Evolutionary conservation across 345 rosid genomes (phyloP).

Genomic region (Hevea brasiliensis): DNA sequence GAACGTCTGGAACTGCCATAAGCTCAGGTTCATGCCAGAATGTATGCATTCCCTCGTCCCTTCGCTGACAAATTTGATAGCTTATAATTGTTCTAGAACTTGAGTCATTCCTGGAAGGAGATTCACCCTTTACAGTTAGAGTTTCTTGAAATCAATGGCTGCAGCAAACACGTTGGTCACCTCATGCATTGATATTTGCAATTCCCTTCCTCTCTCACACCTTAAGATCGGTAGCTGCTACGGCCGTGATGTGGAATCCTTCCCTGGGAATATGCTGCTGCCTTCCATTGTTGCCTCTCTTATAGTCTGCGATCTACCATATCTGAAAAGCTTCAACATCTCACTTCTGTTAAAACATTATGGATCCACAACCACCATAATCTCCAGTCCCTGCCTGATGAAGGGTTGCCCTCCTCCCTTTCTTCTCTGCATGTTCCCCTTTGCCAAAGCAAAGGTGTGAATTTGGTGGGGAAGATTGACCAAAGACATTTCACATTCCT

Average conservation of each 20-base stretch:
- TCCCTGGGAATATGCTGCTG: conserved; percentile 15
- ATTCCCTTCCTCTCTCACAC: neutral
- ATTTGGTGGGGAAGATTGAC: conserved; percentile 13
- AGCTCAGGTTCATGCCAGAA: too few species aligned
- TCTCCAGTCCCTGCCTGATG: neutral
- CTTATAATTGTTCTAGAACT: neutral
- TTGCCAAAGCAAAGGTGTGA: conserved; percentile 3
- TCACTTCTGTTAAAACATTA: neutral
- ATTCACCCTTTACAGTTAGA: conserved; percentile 4
- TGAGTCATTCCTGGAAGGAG: neutral
- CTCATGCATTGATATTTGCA: conserved; percentile 3
- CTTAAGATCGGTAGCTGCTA: neutral
- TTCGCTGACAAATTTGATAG: neutral
- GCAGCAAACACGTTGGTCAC: conserved; percentile 9
- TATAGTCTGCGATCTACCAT: neutral
- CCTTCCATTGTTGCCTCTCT: neutral
- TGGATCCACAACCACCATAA: neutral
- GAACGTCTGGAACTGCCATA: neutral
- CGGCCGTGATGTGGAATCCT: conserved; percentile 12
- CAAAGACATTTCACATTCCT: neutral
- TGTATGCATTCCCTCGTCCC: too few species aligned
- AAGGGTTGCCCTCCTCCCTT: neutral
- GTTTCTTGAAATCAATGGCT: conserved; percentile 1
- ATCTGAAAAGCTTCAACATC: too few species aligned
- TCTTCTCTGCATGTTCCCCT: neutral